Conservation (phyloP, 2,329 filamentous ascomycete genomes). For the Dothideomycetes sp. region DNA sequence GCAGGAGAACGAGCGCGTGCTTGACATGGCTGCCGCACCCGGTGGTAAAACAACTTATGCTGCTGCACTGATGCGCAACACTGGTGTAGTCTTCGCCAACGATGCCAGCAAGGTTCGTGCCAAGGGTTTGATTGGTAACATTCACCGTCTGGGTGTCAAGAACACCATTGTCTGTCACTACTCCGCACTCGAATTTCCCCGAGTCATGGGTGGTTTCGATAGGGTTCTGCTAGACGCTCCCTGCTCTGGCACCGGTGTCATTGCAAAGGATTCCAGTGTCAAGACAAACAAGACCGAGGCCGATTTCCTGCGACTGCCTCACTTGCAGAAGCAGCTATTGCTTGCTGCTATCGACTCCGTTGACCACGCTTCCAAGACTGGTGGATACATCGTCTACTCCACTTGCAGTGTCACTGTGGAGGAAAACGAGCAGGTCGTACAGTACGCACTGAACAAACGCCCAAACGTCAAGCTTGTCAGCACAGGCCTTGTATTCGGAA, state of each 20-base stretch:
- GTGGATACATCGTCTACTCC: slow-evolving; percentile 92
- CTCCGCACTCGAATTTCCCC: slow-evolving; percentile 87
- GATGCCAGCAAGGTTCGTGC: slow-evolving; percentile 88
- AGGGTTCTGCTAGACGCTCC: slow-evolving; percentile 88
- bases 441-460: slow-evolving; percentile 82
- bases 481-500: slow-evolving; percentile 80
- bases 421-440: slow-evolving; percentile 87
- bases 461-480: slow-evolving; percentile 92
- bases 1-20: slow-evolving; percentile 80
- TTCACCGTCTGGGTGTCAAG: slow-evolving; percentile 84
- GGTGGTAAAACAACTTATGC: slow-evolving; percentile 95
- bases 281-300: slow-evolving; percentile 97
- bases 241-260: slow-evolving; percentile 94
- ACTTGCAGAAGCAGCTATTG: slow-evolving; percentile 88
- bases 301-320: slow-evolving; percentile 87
- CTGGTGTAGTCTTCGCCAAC: slow-evolving; percentile 89
- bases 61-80: slow-evolving; percentile 96
- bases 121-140: slow-evolving; percentile 96
- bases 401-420: slow-evolving; percentile 92
- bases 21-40: slow-evolving; percentile 91
- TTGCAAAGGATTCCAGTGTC: slow-evolving; percentile 89
- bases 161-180: slow-evolving; percentile 96
- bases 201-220: slow-evolving; percentile 91
- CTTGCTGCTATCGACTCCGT: slow-evolving; percentile 91
- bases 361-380: slow-evolving; percentile 82